A percentile compares a stretch with the other conserved stretches of the same genome.
Conservation (phyloP, 176 grass and related monocot genomes). For the Hyparrhenia diplandra region DNA sequence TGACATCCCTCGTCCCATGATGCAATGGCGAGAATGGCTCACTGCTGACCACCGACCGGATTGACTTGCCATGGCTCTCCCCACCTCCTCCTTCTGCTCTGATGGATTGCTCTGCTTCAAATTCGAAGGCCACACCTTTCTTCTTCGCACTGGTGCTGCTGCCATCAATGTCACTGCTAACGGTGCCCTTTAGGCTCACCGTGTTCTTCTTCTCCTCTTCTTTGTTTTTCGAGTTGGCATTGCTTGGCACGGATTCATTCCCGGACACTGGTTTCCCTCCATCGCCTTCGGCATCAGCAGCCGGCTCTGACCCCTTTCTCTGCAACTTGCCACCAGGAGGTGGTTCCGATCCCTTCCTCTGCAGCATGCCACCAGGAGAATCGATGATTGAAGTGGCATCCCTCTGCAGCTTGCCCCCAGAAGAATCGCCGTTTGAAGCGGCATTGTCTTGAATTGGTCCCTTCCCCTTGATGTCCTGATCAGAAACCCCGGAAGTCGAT, state of each 20-base stretch:
- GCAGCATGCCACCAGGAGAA: background rate
- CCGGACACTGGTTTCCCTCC: background rate
- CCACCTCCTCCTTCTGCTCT: background rate
- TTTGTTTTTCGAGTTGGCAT: slow-evolving; percentile 16
- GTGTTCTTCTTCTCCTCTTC: slow-evolving; percentile 30
- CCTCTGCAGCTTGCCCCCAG: background rate
- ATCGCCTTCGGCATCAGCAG: background rate
- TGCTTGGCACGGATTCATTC: background rate
- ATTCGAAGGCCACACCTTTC: slow-evolving; percentile 48
- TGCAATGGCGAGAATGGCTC: slow-evolving; percentile 34
- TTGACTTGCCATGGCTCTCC: slow-evolving; percentile 27
- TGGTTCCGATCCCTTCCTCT: slow-evolving; percentile 6
- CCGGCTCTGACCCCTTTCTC: background rate
- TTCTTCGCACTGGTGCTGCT: slow-evolving; percentile 21
- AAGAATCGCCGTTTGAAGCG: background rate
- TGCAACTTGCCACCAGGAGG: background rate
- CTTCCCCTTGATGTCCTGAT: slow-evolving; percentile 30
- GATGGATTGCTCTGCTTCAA: slow-evolving; percentile 36
- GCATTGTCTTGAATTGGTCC: slow-evolving; percentile 8
- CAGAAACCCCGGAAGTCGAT: background rate
- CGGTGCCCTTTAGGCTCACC: slow-evolving; percentile 7
- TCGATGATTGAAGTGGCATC: background rate
- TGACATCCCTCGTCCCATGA: slow-evolving; percentile 42
- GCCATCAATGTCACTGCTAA: background rate
- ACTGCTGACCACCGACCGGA: slow-evolving; percentile 19